A percentile compares a stretch with the other conserved stretches of the same genome.
These are phyloP conservation scores for Pilasporangium apinafurcum DNA, from an alignment of 352 stramenopile genomes.

Conservation along the genomic window DNA sequence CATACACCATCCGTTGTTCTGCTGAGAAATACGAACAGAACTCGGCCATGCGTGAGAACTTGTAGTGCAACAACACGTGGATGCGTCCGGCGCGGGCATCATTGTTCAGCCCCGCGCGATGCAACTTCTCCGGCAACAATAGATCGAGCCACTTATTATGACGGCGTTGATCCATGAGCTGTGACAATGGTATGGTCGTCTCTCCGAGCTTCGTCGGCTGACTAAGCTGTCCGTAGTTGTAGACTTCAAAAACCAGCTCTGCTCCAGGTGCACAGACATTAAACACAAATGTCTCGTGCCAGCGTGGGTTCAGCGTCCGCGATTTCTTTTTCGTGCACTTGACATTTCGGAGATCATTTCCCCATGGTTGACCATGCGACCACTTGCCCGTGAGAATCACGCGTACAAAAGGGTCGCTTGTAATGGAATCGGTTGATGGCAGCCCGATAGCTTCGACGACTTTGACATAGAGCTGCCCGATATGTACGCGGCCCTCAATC, in stretches of 20 bases:
- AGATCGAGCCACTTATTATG: conserved; percentile 88
- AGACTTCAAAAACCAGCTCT: conserved; percentile 77
- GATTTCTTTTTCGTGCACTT: conserved; percentile 87
- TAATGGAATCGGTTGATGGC: conserved; percentile 84
- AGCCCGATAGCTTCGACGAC: conserved; percentile 81
- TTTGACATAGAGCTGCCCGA: conserved; percentile 83
- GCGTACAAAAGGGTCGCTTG: conserved; percentile 79
- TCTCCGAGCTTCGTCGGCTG: conserved; percentile 82
- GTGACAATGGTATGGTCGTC: conserved; percentile 55
- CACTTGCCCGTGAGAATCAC: conserved; percentile 82
- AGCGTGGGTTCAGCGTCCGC: conserved; percentile 78
- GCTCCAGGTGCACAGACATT: conserved; percentile 82
- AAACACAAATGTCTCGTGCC: conserved; percentile 86
- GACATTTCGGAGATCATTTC: conserved; percentile 69
- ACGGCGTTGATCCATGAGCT: conserved; percentile 82
- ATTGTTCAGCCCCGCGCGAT: conserved; percentile 77
- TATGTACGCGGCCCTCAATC: conserved; percentile 77
- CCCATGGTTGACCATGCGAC: conserved; percentile 83
- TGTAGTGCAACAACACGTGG: conserved; percentile 83
- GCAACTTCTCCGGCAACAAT: conserved; percentile 69
- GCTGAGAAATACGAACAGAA: conserved; percentile 76
- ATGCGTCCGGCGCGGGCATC: conserved; percentile 73
- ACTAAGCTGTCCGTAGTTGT: conserved; percentile 79
- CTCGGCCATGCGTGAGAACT: conserved; percentile 81
- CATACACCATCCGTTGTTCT: conserved; percentile 67